phyloP scores from a whole-genome alignment of 2,329 filamentous ascomycete genomes.

The Fusarium sp. region DNA sequence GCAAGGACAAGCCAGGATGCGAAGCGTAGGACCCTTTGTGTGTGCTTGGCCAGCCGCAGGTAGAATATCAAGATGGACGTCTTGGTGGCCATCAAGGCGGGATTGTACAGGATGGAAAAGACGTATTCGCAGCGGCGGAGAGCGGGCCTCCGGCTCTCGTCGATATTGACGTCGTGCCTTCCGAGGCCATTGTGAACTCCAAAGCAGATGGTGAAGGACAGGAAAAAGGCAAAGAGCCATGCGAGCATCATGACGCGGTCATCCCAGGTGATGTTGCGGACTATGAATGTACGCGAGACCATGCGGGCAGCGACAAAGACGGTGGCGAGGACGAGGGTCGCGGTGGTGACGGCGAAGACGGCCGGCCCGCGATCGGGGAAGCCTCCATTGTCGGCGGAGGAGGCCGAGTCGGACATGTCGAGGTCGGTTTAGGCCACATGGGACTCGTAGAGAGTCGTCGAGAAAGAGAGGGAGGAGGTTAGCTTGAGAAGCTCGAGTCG shows the following conservation, averaged over 20 bases:
- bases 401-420: slow-evolving; percentile 45
- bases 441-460: slow-evolving; percentile 30
- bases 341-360: slow-evolving; percentile 77
- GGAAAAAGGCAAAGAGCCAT: slow-evolving; percentile 78
- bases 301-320: slow-evolving; percentile 82
- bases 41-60: slow-evolving; percentile 82
- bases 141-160: slow-evolving; percentile 57
- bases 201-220: slow-evolving; percentile 75
- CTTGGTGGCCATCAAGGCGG: slow-evolving; percentile 90
- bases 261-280: slow-evolving; percentile 78
- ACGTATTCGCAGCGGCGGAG: slow-evolving; percentile 73
- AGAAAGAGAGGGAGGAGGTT: slow-evolving; percentile 6
- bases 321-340: slow-evolving; percentile 76
- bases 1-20: slow-evolving; percentile 84
- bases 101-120: slow-evolving; percentile 79
- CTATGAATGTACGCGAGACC: slow-evolving; percentile 77
- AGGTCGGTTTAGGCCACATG: slow-evolving; percentile 38
- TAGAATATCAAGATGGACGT: slow-evolving; percentile 95
- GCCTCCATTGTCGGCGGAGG: slow-evolving; percentile 41
- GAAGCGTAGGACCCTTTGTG: slow-evolving; percentile 79
- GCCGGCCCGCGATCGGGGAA: slow-evolving; percentile 66
- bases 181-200: slow-evolving; percentile 75
- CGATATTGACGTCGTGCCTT: slow-evolving; percentile 73
- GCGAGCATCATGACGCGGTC: slow-evolving; percentile 85
- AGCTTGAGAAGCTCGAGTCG: slow-evolving; percentile 32